Evolutionary conservation across 257 asterid genomes (phyloP).

Genomic region (Solanum peruvianum): DNA sequence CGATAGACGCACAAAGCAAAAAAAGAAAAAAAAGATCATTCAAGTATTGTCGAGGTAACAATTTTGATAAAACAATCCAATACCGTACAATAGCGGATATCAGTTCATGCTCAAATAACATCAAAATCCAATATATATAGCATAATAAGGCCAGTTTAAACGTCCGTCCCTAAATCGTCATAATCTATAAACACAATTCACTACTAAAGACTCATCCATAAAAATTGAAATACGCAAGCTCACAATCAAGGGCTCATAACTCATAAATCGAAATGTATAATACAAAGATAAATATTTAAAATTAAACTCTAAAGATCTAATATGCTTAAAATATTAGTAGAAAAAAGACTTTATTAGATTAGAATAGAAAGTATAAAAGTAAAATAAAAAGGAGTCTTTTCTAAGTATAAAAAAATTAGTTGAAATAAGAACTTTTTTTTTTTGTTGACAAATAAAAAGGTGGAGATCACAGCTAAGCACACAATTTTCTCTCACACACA

Average conservation of each 20-base stretch:
- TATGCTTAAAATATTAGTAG: background rate
- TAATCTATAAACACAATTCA: too few species aligned
- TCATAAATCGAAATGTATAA: background rate
- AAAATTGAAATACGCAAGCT: rapidly evolving
- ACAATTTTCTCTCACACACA: background rate
- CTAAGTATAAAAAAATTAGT: background rate
- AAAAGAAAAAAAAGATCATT: background rate
- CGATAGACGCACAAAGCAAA: too few species aligned
- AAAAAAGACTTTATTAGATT: background rate
- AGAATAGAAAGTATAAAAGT: background rate
- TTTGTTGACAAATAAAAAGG: background rate
- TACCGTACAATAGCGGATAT: too few species aligned
- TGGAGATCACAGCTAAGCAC: background rate
- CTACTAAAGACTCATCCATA: too few species aligned
- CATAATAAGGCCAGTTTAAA: rapidly evolving
- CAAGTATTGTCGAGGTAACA: too few species aligned
- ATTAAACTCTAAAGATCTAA: background rate
- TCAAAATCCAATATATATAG: too few species aligned
- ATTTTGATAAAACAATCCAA: too few species aligned
- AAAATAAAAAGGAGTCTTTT: background rate
- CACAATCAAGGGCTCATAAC: background rate
- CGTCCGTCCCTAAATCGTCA: rapidly evolving
- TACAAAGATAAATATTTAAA: background rate
- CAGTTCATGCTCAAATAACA: too few species aligned
- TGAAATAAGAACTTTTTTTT: background rate